Evolutionary conservation across 164 flowering plant species (phyloP).

Genomic region (Aristolochia contorta): DNA sequence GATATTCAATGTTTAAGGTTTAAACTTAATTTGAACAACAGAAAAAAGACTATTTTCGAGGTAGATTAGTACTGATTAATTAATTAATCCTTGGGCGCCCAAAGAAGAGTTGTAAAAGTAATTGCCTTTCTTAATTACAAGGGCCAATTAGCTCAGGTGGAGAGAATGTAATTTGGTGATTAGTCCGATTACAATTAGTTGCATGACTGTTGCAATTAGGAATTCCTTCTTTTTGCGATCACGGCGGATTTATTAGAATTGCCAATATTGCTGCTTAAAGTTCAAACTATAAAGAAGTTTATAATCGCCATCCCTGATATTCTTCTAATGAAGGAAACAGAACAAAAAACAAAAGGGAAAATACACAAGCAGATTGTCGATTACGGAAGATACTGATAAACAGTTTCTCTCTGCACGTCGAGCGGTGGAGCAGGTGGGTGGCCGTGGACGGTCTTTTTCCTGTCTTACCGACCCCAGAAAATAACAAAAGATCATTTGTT

Average conservation of each 20-base stretch:
- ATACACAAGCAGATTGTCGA: background rate
- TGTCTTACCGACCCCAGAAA: background rate
- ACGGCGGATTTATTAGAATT: background rate
- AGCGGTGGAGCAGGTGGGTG: no score
- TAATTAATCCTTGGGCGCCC: no score
- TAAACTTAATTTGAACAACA: no score
- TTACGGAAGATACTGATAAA: background rate
- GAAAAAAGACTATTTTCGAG: no score
- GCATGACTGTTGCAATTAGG: no score
- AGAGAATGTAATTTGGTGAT: no score
- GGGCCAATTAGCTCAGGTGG: no score
- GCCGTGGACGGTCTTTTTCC: background rate
- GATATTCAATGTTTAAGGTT: no score
- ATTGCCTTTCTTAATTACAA: no score
- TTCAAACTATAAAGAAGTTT: background rate
- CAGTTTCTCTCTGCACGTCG: background rate
- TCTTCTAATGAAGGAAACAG: background rate
- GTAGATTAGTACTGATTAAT: no score
- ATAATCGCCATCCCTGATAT: background rate
- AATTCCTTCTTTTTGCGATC: background rate
- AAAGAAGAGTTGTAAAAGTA: no score
- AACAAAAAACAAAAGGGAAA: background rate
- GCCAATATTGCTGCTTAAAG: background rate
- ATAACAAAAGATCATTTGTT: background rate
- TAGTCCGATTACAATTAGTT: no score